Evolutionary conservation across 495 filamentous ascomycete species (phyloP).

Genomic region (Corynascus novoguineensis): DNA sequence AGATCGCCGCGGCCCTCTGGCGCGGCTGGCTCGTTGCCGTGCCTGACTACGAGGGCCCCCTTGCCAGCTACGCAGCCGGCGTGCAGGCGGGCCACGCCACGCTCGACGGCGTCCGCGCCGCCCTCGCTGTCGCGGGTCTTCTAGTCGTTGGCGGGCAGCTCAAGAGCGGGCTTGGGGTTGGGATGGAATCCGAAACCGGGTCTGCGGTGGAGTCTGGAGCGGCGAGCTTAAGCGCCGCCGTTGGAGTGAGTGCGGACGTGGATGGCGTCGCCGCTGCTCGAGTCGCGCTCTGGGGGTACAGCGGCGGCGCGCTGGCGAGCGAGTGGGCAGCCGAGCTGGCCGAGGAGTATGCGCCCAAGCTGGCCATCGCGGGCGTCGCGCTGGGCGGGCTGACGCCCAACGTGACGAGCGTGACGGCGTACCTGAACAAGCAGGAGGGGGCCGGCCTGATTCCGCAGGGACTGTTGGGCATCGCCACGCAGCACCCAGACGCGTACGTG

Average conservation of each 20-base stretch:
- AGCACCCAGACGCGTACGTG: conserved; percentile 17
- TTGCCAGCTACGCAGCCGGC: conserved; percentile 36
- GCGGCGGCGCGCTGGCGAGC: conserved; percentile 50
- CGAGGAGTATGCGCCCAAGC: conserved; percentile 48
- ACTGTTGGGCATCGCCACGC: conserved; percentile 24
- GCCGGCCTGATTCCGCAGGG: conserved; percentile 24
- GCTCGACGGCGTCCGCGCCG: conserved; percentile 45
- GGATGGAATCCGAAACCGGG: too few relatives aligned
- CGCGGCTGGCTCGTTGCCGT: conserved; percentile 44
- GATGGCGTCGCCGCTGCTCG: too few relatives aligned
- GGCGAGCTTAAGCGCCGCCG: too few relatives aligned
- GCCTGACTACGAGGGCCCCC: conserved; percentile 46
- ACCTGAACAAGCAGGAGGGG: conserved; percentile 20
- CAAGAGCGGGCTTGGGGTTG: too few relatives aligned
- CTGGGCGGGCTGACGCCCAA: conserved; percentile 44
- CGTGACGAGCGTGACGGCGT: conserved; percentile 22
- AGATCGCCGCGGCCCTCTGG: conserved; percentile 12
- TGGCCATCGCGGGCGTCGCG: conserved; percentile 46
- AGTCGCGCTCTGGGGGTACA: conserved; percentile 50
- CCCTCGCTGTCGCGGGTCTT: conserved; percentile 22
- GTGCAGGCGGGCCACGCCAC: conserved; percentile 39
- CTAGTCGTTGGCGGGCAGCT: too few relatives aligned
- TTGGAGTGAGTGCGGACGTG: conserved; percentile 8
- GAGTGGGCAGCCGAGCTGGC: conserved; percentile 52
- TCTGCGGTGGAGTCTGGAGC: too few relatives aligned